These are phyloP conservation scores for Yamadazyma trypodendri DNA, from an alignment of 1,139 yeast genomes.

Conservation along the genomic window DNA sequence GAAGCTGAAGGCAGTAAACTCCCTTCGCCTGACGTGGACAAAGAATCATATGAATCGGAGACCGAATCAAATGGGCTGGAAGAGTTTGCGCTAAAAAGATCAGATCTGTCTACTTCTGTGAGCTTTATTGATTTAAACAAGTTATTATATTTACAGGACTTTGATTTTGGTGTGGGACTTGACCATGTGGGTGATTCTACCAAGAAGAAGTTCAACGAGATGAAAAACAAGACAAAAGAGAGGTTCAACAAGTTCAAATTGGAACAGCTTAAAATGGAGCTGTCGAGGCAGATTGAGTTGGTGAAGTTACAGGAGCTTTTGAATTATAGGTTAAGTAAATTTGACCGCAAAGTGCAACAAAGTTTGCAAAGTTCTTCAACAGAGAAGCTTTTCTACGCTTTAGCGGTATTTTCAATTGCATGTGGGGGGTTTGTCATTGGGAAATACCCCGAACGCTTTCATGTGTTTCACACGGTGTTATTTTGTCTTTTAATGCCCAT, in stretches of 20 bases:
- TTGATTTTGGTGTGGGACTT: slow-evolving; percentile 44
- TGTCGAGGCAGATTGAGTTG: slow-evolving; percentile 21
- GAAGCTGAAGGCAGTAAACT: too few species aligned
- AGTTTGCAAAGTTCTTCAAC: slow-evolving; percentile 58
- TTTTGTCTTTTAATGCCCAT: slow-evolving; percentile 75
- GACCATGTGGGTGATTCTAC: slow-evolving; percentile 39
- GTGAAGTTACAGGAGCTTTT: slow-evolving; percentile 33
- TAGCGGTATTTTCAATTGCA: slow-evolving; percentile 68
- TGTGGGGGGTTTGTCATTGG: slow-evolving; percentile 78
- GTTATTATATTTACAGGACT: slow-evolving; percentile 39
- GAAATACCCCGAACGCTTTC: slow-evolving; percentile 72
- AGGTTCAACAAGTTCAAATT: slow-evolving; percentile 22
- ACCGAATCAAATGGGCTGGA: slow-evolving; percentile 1
- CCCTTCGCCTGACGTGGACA: neutral
- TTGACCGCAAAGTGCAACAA: slow-evolving; percentile 56
- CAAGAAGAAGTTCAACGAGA: slow-evolving; percentile 32
- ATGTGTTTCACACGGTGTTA: slow-evolving; percentile 66
- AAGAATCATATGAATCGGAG: neutral
- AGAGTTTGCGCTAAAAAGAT: slow-evolving; percentile 17
- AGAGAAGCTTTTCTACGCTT: slow-evolving; percentile 80
- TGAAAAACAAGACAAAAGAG: slow-evolving; percentile 38
- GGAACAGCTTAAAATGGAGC: slow-evolving; percentile 10
- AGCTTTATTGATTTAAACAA: slow-evolving; percentile 39
- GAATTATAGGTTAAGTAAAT: slow-evolving; percentile 44
- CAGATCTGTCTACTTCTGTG: slow-evolving; percentile 35